Conservation (phyloP, 495 filamentous ascomycete genomes). For the Lepraria neglecta region DNA sequence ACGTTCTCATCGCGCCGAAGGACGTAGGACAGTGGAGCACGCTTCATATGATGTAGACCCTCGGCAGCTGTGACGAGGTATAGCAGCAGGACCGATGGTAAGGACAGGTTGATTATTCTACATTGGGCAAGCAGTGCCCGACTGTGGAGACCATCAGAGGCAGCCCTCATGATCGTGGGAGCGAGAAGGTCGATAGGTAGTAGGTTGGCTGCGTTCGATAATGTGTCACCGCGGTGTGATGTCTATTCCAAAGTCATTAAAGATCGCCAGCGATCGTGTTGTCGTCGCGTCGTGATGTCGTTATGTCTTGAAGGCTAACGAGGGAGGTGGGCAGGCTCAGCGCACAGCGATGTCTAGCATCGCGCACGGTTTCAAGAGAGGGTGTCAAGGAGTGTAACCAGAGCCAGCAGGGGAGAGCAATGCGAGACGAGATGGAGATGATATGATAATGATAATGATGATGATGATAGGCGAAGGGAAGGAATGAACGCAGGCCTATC, state of each 20-base stretch:
- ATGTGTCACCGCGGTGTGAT: background rate
- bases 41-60: slow-evolving; percentile 33
- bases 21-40: slow-evolving; percentile 24
- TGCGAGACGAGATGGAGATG: no score
- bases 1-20: slow-evolving; percentile 20
- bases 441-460: background rate
- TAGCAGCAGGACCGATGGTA: slow-evolving; percentile 5
- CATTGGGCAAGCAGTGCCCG: background rate
- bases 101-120: background rate
- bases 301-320: background rate
- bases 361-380: background rate
- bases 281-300: background rate
- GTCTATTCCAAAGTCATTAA: background rate
- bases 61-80: background rate
- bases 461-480: background rate
- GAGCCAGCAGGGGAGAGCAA: slow-evolving; percentile 1
- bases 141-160: background rate
- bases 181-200: background rate
- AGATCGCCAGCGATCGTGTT: background rate
- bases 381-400: background rate
- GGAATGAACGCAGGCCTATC: background rate
- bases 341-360: slow-evolving; percentile 4
- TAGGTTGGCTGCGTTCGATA: background rate
- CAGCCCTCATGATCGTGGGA: background rate
- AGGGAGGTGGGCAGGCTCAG: background rate